Evolutionary conservation across 2,329 filamentous ascomycete genomes (phyloP).

Genomic region (Lasiodiplodia gonubiensis): DNA sequence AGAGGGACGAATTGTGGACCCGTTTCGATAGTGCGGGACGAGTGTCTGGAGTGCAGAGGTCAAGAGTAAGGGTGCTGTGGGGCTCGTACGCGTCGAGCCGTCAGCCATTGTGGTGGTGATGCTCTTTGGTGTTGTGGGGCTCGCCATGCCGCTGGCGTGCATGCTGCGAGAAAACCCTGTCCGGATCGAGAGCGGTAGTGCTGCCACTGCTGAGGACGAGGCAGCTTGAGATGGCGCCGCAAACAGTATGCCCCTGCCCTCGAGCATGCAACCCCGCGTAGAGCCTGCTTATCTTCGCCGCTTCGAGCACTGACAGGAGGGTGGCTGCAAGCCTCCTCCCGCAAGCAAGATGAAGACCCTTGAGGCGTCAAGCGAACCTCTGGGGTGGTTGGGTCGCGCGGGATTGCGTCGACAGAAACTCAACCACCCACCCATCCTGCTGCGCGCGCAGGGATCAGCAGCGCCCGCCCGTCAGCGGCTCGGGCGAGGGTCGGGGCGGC

Average conservation of each 20-base stretch:
- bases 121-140: conserved; percentile 20
- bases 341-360: conserved; percentile 20
- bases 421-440: conserved; percentile 11
- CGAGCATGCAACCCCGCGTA: conserved; percentile 15
- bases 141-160: conserved; percentile 5
- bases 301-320: conserved; percentile 4
- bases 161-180: background rate
- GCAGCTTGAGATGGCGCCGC: background rate
- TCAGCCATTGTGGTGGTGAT: conserved; percentile 15
- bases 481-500: conserved; percentile 2
- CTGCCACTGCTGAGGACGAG: conserved; percentile 7
- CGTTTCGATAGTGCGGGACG: conserved; percentile 6
- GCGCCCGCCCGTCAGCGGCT: conserved; percentile 19
- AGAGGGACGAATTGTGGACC: conserved; percentile 12
- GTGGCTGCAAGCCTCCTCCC: background rate
- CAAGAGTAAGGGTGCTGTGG: conserved; percentile 5
- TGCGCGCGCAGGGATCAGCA: conserved; percentile 16
- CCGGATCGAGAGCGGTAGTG: conserved; percentile 5
- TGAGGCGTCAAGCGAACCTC: conserved; percentile 5
- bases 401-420: conserved; percentile 13
- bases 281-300: conserved; percentile 18
- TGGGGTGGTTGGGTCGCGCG: conserved; percentile 7
- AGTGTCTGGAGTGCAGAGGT: conserved; percentile 11
- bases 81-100: conserved; percentile 8
- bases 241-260: background rate